Evolutionary conservation across 2,329 filamentous ascomycete species (phyloP), one percentile per base, ranked within the genome.

Genomic region (Dothiorella sarmentorum): DNA sequence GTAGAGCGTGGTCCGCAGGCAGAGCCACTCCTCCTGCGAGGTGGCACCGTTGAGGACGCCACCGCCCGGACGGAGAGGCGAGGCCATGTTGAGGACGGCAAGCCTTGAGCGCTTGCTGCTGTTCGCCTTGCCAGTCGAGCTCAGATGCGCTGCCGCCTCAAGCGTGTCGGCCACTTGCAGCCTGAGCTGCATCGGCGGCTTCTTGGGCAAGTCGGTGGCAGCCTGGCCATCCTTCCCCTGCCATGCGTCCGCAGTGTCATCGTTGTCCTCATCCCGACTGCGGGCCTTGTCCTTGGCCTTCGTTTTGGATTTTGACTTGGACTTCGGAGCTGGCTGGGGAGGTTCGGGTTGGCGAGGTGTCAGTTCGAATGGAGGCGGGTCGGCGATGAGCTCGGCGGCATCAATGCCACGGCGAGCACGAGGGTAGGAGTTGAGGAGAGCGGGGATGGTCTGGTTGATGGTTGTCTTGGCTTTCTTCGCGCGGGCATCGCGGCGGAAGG

Each of bases 61-160:
- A 7, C 84, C 85, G 11, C 85, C 85, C 0, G 85, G 82, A 0
- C 78, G 78, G 0, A 85, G 75, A 0, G 83, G 82, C 0, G 84
- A 87, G 0, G 83, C 84, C 83, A 87, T 86, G 68, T 85, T 86
- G 3, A 87, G 74, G 22, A 87, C 74, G 3, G 77, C 82, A 1
- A 83, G 75, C 35, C 78, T 78, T 1, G 66, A 63, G 13, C 58
- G 63, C 22, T 22, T 53, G 49, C 27, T 40, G 49, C 33, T 24
- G 1, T 22, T 26, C 15, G 35, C 10, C 37, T 38, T 40, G 49
- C 33, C 35, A 2, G 33, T 26, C 15, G 35, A n/a, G 44, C 20
- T 15, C 31, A 79, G 72, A 0, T 67, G 63, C 29, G 72, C 70
- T 0, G 83, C 83, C 0, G 80, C 82, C 2, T 76, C 71, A 4